Conservation (phyloP, 2,329 filamentous ascomycete genomes). For the Erysiphe pulchra region DNA sequence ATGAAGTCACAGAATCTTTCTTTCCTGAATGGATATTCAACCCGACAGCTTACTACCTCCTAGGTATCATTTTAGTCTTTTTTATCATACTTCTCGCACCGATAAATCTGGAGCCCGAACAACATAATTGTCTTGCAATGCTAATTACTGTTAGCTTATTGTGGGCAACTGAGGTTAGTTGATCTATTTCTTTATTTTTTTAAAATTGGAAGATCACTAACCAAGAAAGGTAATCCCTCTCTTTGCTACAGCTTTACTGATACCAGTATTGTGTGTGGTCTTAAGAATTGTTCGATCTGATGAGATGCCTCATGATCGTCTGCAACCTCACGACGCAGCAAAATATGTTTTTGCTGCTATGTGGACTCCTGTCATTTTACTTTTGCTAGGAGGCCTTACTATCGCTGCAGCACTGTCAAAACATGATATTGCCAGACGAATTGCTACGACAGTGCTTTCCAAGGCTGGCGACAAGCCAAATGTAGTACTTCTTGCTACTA, state of each 20-base stretch:
- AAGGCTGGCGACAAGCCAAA: constrained; percentile 81
- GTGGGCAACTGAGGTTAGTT: too few species aligned
- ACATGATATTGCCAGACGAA: constrained; percentile 91
- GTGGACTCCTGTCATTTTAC: constrained; percentile 99
- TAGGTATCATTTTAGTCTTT: constrained; percentile 50
- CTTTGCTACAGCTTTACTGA: constrained; percentile 82
- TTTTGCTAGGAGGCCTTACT: constrained; percentile 84
- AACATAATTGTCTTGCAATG: constrained; percentile 95
- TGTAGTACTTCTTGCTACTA: constrained; percentile 83
- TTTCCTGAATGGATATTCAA: constrained; percentile 67
- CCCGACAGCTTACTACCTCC: constrained; percentile 51
- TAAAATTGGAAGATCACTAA: constrained; percentile 20
- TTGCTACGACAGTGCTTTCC: constrained; percentile 86
- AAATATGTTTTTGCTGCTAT: constrained; percentile 75
- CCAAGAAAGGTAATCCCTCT: constrained; percentile 55
- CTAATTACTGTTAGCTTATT: too few species aligned
- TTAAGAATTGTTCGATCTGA: constrained; percentile 65
- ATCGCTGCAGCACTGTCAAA: constrained; percentile 88
- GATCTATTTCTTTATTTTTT: too few species aligned
- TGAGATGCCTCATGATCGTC: constrained; percentile 35
- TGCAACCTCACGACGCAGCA: constrained; percentile 60
- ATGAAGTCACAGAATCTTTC: constrained; percentile 29
- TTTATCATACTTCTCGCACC: constrained; percentile 46
- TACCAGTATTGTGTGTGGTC: constrained; percentile 79
- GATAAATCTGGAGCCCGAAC: constrained; percentile 65